Evolutionary conservation across 1,284 basidiomycete species (phyloP).

Genomic region (Cryptococcus jaspeensis): DNA sequence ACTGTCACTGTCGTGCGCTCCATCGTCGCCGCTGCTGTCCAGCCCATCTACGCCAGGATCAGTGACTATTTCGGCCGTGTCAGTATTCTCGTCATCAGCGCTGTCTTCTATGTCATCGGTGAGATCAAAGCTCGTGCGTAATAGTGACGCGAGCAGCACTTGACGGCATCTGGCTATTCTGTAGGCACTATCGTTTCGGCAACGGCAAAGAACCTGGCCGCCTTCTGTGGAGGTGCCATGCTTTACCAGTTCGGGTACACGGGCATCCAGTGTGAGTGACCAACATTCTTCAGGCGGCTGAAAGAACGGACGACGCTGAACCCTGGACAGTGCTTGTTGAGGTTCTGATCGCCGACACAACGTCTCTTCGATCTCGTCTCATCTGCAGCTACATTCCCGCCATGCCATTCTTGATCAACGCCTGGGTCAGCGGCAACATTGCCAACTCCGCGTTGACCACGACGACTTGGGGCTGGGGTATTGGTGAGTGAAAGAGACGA

Average conservation of each 20-base stretch:
- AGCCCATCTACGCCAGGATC: slow-evolving; percentile 45
- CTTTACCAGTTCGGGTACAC: slow-evolving; percentile 46
- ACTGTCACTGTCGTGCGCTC: slow-evolving; percentile 46
- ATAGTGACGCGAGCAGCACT: neutral
- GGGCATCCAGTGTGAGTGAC: slow-evolving; percentile 29
- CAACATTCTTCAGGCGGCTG: neutral
- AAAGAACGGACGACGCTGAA: too few relatives aligned
- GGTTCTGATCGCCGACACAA: slow-evolving; percentile 52
- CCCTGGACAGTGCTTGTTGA: slow-evolving; percentile 39
- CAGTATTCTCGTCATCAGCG: slow-evolving; percentile 43
- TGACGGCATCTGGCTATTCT: too few relatives aligned
- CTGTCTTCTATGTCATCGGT: slow-evolving; percentile 49
- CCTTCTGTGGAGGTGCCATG: slow-evolving; percentile 48
- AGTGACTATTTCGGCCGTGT: slow-evolving; percentile 51
- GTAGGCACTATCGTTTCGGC: slow-evolving; percentile 49
- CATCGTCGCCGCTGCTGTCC: slow-evolving; percentile 38
- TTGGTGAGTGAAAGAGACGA: slow-evolving; percentile 22
- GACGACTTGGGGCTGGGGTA: slow-evolving; percentile 47
- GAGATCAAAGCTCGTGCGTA: neutral
- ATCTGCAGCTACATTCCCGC: slow-evolving; percentile 53
- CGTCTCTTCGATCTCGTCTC: slow-evolving; percentile 50
- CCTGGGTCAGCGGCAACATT: slow-evolving; percentile 51
- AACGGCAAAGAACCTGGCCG: slow-evolving; percentile 33
- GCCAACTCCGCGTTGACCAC: slow-evolving; percentile 33
- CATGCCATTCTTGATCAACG: slow-evolving; percentile 50